phyloP scores from a whole-genome alignment of 2,329 filamentous ascomycete genomes.

The Aspergillus sp. region DNA sequence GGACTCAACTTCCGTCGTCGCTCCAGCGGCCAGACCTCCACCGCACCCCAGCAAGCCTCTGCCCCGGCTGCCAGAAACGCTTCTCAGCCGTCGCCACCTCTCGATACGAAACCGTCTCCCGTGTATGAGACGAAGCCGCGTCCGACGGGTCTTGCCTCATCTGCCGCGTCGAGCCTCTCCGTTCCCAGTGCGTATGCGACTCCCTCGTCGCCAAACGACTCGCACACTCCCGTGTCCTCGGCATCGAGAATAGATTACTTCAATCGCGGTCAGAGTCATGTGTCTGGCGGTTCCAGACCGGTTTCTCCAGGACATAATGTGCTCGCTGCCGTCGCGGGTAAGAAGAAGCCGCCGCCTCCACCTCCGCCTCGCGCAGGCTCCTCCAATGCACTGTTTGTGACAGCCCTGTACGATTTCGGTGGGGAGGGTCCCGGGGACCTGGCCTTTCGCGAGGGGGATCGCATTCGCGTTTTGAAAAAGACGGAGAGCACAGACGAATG shows the following conservation, averaged over 20 bases:
- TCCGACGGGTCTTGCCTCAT: slow-evolving; percentile 20
- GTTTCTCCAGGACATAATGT: slow-evolving; percentile 31
- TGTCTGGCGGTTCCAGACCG: slow-evolving; percentile 41
- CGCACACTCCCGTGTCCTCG: slow-evolving; percentile 26
- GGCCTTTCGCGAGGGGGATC: slow-evolving; percentile 72
- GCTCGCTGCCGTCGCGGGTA: slow-evolving; percentile 47
- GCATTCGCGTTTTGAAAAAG: slow-evolving; percentile 74
- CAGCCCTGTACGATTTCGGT: slow-evolving; percentile 72
- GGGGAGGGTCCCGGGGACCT: slow-evolving; percentile 70
- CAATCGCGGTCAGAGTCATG: slow-evolving; percentile 27
- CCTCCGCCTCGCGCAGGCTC: slow-evolving; percentile 61
- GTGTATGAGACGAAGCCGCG: slow-evolving; percentile 27
- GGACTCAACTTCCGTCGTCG: slow-evolving; percentile 32
- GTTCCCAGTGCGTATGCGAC: slow-evolving; percentile 5
- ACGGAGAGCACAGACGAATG: slow-evolving; percentile 80
- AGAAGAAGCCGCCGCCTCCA: slow-evolving; percentile 76
- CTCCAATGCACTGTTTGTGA: slow-evolving; percentile 56
- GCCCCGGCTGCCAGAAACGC: slow-evolving; percentile 19
- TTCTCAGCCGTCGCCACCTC: slow-evolving; percentile 6
- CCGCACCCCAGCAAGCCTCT: slow-evolving; percentile 12
- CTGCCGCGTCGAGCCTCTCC: slow-evolving; percentile 9
- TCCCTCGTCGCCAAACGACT: slow-evolving; percentile 4
- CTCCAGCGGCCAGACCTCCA: slow-evolving; percentile 28
- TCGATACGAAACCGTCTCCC: slow-evolving; percentile 24
- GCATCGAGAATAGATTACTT: slow-evolving; percentile 38